These are phyloP conservation scores for Botryotinia convoluta DNA, from an alignment of 2,329 filamentous ascomycete genomes.

Conservation along the genomic window DNA sequence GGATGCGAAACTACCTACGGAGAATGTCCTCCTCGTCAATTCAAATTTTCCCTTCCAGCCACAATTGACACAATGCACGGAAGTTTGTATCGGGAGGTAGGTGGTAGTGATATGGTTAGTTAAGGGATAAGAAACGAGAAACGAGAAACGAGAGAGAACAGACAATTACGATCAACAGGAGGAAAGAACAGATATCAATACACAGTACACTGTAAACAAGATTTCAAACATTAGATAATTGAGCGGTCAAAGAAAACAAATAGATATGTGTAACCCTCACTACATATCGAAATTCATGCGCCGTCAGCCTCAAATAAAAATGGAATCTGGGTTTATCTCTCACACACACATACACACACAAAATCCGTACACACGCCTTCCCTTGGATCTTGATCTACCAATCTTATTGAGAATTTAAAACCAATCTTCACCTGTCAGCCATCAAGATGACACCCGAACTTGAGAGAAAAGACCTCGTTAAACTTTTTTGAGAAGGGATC, in stretches of 20 bases:
- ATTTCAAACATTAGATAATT: neutral
- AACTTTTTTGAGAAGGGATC: neutral
- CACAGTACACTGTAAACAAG: neutral
- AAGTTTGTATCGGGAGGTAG: neutral
- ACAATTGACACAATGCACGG: constrained; percentile 8
- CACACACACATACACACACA: neutral
- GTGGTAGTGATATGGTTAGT: neutral
- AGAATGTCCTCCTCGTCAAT: constrained; percentile 6
- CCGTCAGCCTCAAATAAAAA: constrained; percentile 3
- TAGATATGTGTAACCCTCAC: constrained; percentile 6
- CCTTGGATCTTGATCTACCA: constrained; percentile 3
- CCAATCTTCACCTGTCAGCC: neutral
- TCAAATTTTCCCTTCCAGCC: constrained; percentile 4
- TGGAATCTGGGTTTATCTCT: neutral
- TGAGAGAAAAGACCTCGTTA: neutral
- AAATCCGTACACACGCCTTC: neutral
- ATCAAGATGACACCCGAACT: neutral
- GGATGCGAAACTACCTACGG: neutral
- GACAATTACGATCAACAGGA: neutral
- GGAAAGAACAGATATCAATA: neutral
- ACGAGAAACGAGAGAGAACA: neutral
- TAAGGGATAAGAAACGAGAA: neutral
- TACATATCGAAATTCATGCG: neutral
- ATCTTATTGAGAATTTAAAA: neutral
- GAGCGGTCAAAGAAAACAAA: constrained; percentile 11